Percentiles rank a stretch among this genome's conserved stretches.
phyloP scores from a whole-genome alignment of 2,329 filamentous ascomycete genomes.

The Colletotrichum sp. region DNA sequence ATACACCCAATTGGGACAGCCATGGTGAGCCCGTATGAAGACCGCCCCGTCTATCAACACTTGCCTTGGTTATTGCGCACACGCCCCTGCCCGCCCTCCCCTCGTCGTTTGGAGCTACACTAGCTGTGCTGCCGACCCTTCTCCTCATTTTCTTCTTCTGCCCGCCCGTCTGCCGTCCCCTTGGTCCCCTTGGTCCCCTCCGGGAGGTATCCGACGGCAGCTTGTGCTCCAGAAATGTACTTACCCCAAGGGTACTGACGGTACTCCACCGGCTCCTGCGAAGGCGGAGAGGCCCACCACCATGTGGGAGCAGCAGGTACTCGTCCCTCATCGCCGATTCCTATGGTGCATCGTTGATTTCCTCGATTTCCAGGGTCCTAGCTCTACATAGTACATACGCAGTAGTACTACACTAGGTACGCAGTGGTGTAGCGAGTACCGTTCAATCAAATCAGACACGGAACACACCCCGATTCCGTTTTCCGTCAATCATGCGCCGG shows the following conservation, averaged over 20 bases:
- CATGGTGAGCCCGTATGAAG: not conserved
- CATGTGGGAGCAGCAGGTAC: constrained; percentile 6
- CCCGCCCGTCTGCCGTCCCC: not conserved
- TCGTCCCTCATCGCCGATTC: constrained; percentile 15
- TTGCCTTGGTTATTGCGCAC: not conserved
- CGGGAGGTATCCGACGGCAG: not conserved
- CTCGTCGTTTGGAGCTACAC: not conserved
- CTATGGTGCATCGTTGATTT: constrained; percentile 16
- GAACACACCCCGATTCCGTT: constrained; percentile 13
- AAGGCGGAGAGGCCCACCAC: not conserved
- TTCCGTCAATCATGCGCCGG: constrained; percentile 12
- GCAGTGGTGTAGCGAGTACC: not conserved
- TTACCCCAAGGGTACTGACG: not conserved
- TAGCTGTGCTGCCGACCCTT: not conserved
- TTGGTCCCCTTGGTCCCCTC: not conserved
- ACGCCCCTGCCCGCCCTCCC: not conserved
- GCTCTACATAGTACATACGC: not conserved
- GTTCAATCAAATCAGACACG: constrained; percentile 8
- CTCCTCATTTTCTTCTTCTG: not conserved
- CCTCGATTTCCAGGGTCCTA: constrained; percentile 20
- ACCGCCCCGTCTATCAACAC: not conserved
- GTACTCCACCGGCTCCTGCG: not conserved
- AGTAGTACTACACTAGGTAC: too few species aligned
- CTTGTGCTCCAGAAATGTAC: not conserved
- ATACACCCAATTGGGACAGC: not conserved